phyloP scores from a whole-genome alignment of 2,329 filamentous ascomycete species.

The Pyrenochaeta sp. region DNA sequence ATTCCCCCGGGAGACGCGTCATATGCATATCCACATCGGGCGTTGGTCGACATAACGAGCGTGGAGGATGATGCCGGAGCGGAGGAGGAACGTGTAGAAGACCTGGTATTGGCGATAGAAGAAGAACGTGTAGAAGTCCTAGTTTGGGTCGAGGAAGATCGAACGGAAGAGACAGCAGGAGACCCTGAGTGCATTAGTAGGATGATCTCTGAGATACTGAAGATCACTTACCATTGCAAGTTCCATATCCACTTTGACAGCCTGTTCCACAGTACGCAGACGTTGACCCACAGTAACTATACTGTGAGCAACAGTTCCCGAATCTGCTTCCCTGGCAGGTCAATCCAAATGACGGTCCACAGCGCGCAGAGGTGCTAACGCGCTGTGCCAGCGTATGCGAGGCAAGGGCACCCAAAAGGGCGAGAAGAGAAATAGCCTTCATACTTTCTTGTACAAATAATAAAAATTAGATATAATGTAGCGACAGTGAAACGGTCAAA shows the following conservation, averaged over 20 bases:
- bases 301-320: conserved; percentile 17
- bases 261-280: neutral
- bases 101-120: too few species aligned
- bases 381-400: neutral
- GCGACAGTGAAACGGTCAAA: too few species aligned
- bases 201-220: too few species aligned
- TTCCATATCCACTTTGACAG: neutral
- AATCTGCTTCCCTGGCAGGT: conserved; percentile 16
- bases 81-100: neutral
- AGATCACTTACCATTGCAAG: neutral
- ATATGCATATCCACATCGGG: conserved; percentile 7
- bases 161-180: too few species aligned
- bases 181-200: too few species aligned
- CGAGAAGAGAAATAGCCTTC: too few species aligned
- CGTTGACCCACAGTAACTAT: neutral
- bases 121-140: neutral
- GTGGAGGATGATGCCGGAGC: neutral
- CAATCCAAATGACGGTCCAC: conserved; percentile 12
- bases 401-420: neutral
- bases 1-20: conserved; percentile 3
- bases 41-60: conserved; percentile 3
- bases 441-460: too few species aligned
- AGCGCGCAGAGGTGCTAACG: conserved; percentile 4
- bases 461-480: too few species aligned
- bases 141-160: neutral